Evolutionary conservation across 345 rosid species (phyloP).

Genomic region (Sonneratia caseolaris): DNA sequence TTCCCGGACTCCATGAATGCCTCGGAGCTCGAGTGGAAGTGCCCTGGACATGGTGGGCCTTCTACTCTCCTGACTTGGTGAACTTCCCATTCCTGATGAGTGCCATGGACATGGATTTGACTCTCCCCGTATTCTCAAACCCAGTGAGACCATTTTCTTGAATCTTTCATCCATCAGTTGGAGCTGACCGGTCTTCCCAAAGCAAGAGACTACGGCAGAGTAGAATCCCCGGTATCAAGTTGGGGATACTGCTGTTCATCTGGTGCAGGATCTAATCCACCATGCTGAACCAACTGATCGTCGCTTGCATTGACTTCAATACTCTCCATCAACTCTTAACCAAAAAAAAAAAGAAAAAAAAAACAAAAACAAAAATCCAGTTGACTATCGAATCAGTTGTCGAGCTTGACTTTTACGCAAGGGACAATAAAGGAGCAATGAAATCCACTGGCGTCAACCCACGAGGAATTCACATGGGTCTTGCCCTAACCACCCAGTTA

Average conservation of each 20-base stretch:
- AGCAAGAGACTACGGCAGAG: constrained; percentile 45
- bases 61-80: constrained; percentile 41
- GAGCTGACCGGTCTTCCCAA: constrained; percentile 51
- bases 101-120: constrained; percentile 45
- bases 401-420: background rate
- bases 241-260: constrained; percentile 21
- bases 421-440: background rate
- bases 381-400: background rate
- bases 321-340: no score
- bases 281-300: constrained; percentile 25
- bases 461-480: constrained; percentile 6
- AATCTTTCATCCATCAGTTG: constrained; percentile 46
- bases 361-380: background rate
- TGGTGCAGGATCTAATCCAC: constrained; percentile 32
- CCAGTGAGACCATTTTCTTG: constrained; percentile 35
- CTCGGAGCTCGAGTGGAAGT: constrained; percentile 63
- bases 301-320: constrained; percentile 10
- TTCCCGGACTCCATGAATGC: constrained; percentile 50
- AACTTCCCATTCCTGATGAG: constrained; percentile 37
- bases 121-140: constrained; percentile 25
- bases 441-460: background rate
- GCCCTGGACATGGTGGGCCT: constrained; percentile 21
- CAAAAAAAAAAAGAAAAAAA: no score
- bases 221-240: constrained; percentile 24
- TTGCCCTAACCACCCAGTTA: background rate